Conservation (phyloP, 176 grass and related monocot genomes). For the Panicum miliaceum region DNA sequence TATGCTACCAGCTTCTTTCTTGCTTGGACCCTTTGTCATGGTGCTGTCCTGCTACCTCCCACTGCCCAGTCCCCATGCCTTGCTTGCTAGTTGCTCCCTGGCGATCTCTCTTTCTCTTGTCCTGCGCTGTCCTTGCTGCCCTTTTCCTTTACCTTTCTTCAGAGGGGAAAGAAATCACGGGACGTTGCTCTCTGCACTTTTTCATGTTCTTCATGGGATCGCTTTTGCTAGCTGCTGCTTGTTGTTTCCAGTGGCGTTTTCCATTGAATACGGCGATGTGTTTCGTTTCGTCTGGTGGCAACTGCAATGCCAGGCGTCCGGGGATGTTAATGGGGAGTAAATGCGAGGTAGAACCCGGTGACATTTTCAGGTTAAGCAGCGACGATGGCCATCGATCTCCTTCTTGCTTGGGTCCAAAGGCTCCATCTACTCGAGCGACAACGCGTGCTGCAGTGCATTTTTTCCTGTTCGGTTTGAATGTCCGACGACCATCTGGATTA, state of each 20-base stretch:
- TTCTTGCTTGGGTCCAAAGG: slow-evolving; percentile 20
- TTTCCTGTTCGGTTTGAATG: background rate
- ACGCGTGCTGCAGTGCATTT: background rate
- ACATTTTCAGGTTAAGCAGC: background rate
- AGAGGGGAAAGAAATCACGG: background rate
- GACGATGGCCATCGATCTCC: background rate
- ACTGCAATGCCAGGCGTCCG: background rate
- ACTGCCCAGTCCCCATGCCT: background rate
- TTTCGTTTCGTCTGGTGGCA: slow-evolving; percentile 12
- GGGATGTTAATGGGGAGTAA: slow-evolving; percentile 17
- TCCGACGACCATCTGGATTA: background rate
- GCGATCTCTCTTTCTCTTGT: background rate
- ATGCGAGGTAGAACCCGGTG: slow-evolving; percentile 35
- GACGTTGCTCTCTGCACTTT: background rate
- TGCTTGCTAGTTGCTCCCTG: background rate
- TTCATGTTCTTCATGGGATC: background rate
- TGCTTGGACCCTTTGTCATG: slow-evolving; percentile 37
- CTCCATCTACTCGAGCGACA: background rate
- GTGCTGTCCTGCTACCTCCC: slow-evolving; percentile 14
- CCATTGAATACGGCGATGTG: background rate
- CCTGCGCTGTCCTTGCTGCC: slow-evolving; percentile 10
- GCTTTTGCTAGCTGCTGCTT: background rate
- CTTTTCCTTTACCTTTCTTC: background rate
- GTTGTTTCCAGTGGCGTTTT: background rate
- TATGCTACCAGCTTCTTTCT: slow-evolving; percentile 22